Evolutionary conservation across 2,329 filamentous ascomycete species (phyloP).

Genomic region (Verticillium klebahnii): DNA sequence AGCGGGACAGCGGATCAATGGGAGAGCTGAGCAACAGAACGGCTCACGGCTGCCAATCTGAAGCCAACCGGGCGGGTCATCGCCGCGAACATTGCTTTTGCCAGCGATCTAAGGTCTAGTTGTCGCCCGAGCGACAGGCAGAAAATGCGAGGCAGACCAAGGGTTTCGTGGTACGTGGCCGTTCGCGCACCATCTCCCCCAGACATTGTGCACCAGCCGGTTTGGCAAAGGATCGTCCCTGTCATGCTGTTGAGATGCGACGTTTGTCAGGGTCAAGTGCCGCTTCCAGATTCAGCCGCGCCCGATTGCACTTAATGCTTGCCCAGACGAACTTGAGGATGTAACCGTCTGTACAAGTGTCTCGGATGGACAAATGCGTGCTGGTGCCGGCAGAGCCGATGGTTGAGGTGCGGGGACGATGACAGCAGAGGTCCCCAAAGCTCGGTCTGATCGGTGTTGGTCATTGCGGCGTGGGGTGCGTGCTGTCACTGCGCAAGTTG

Average conservation of each 20-base stretch:
- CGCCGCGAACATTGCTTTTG: neutral
- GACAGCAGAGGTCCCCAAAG: neutral
- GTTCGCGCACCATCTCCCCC: neutral
- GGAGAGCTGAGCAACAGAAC: neutral
- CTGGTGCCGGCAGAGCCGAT: neutral
- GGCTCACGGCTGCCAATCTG: neutral
- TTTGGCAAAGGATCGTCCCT: neutral
- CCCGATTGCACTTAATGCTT: neutral
- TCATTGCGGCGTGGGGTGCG: neutral
- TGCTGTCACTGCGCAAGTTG: neutral
- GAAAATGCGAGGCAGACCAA: neutral
- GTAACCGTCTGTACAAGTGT: neutral
- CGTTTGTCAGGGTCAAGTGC: neutral
- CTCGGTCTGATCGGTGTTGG: neutral
- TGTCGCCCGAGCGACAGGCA: neutral
- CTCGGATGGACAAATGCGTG: neutral
- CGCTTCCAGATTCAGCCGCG: neutral
- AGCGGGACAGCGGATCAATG: neutral
- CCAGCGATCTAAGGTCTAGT: neutral
- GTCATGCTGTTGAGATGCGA: neutral
- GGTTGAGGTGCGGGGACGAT: neutral
- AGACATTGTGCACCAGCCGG: neutral
- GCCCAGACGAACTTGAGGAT: neutral
- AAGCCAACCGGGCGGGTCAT: neutral
- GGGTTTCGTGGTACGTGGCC: neutral